Evolutionary conservation across 768 basidiomycete species (phyloP).

Genomic region (Trametes villosa): DNA sequence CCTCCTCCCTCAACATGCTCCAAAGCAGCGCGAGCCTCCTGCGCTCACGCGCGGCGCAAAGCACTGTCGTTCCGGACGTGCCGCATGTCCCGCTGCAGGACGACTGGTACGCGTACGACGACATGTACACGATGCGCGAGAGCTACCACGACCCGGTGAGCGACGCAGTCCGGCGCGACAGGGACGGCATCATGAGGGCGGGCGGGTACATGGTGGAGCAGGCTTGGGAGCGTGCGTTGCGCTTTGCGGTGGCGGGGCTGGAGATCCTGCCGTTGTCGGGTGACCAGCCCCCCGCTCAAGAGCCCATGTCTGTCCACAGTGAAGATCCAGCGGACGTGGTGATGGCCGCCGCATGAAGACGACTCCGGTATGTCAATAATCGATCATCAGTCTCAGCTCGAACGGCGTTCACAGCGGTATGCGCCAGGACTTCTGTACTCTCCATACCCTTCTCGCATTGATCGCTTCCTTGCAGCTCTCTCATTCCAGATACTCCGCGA

Average conservation of each 20-base stretch:
- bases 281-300: constrained; percentile 1
- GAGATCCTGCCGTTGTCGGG: constrained; percentile 54
- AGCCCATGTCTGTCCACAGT: constrained; percentile 5
- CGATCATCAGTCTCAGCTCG: too few species aligned
- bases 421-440: too few species aligned
- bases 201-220: constrained; percentile 84
- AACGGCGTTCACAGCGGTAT: too few species aligned
- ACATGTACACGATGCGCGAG: constrained; percentile 57
- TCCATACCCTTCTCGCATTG: too few species aligned
- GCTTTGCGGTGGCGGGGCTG: constrained; percentile 73
- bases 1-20: constrained; percentile 16
- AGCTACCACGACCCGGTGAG: constrained; percentile 76
- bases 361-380: background rate
- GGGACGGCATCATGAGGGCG: constrained; percentile 78
- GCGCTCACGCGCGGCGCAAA: constrained; percentile 67
- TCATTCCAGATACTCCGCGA: too few species aligned
- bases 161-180: constrained; percentile 75
- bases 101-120: constrained; percentile 75
- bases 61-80: constrained; percentile 70
- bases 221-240: constrained; percentile 83
- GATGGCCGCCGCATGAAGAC: constrained; percentile 48
- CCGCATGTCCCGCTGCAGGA: constrained; percentile 83
- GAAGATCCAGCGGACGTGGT: constrained; percentile 46
- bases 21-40: constrained; percentile 44
- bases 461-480: too few species aligned